Evolutionary conservation across 2,329 filamentous ascomycete genomes (phyloP), one percentile per base, ranked within the genome.

Genomic region (Fusarium coicis): DNA sequence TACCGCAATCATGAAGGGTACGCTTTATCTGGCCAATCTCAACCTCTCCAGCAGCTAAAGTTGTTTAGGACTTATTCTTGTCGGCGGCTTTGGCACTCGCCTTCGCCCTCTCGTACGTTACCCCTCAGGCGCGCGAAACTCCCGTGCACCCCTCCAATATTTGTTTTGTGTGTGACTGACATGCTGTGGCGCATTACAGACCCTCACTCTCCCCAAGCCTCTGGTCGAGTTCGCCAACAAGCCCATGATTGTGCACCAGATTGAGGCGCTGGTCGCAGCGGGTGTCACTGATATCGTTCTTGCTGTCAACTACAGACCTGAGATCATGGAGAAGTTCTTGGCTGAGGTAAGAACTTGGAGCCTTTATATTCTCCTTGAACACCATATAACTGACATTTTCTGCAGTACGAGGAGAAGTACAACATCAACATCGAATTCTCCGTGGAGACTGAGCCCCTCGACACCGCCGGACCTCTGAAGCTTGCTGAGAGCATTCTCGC

Each of bases 151-250:
- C 49, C 58, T 66, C 57, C 44, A 42, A 60, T 50, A 46, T 32
- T 52, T 40, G 10, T 36, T 37, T 55, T 52, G 19, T 47, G 46
- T 49, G 39, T 62, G 37, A 63, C 76, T 80, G 69, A 81, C 73
- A 68, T 63, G 61, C 36, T 64, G 59, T 58, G 63, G 52, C 42
- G 49, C 70, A 60, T 68, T 57, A 36, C 82, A 97, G 94, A 99
- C 96, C 79, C 91, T 99, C 81, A 98, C 96, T 57, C 93, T 98
- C 76, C 96, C 96, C 72, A 99, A 98, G 86, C 96, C 96, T 75
- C 90, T 99, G 77, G 96, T 99, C 80, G 96, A 99, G 86, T 99
- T 99, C 81, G 95, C 91, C 81, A 99, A 99, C 90, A 96, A 96
- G 86, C 96, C 95, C 82, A 99, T 99, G 96, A 98, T 99, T 84